Evolutionary conservation across 2,329 filamentous ascomycete genomes (phyloP).

Genomic region (Pseudocercospora ulei): DNA sequence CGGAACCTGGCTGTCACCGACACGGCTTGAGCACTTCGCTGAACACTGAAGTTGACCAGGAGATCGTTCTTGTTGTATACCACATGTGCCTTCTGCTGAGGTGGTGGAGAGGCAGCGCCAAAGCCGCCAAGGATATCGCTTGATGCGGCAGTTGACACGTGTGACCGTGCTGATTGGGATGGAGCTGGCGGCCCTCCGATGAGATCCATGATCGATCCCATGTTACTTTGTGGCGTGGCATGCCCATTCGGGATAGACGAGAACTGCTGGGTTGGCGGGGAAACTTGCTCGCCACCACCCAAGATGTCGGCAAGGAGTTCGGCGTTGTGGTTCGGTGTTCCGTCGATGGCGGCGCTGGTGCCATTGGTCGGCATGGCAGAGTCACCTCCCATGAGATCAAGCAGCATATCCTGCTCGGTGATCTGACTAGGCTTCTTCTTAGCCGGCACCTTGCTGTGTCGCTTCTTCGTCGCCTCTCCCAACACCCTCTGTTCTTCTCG

Average conservation of each 20-base stretch:
- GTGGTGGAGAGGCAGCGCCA: conserved; percentile 43
- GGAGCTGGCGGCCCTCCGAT: conserved; percentile 48
- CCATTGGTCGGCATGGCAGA: conserved; percentile 47
- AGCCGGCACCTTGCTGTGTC: conserved; percentile 49
- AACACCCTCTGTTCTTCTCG: conserved; percentile 88
- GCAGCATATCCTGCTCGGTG: conserved; percentile 79
- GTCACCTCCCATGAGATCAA: conserved; percentile 78
- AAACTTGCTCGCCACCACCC: conserved; percentile 52
- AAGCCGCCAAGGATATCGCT: conserved; percentile 40
- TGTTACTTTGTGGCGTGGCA: conserved; percentile 33
- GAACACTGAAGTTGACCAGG: conserved; percentile 68
- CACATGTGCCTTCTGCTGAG: conserved; percentile 46
- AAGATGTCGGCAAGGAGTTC: conserved; percentile 88
- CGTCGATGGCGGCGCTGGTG: conserved; percentile 47
- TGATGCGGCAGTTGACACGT: conserved; percentile 32
- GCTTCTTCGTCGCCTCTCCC: conserved; percentile 57
- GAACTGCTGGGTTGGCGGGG: conserved; percentile 41
- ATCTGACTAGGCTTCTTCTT: conserved; percentile 69
- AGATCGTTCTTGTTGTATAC: conserved; percentile 85
- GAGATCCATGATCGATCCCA: conserved; percentile 74
- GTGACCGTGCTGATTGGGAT: conserved; percentile 17
- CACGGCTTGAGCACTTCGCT: conserved; percentile 69
- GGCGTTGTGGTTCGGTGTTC: conserved; percentile 58
- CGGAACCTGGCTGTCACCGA: conserved; percentile 77
- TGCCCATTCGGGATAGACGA: conserved; percentile 23